Base-by-base conservation (phyloP, 306 rosid species). In the Glycine tomentella region DNA sequence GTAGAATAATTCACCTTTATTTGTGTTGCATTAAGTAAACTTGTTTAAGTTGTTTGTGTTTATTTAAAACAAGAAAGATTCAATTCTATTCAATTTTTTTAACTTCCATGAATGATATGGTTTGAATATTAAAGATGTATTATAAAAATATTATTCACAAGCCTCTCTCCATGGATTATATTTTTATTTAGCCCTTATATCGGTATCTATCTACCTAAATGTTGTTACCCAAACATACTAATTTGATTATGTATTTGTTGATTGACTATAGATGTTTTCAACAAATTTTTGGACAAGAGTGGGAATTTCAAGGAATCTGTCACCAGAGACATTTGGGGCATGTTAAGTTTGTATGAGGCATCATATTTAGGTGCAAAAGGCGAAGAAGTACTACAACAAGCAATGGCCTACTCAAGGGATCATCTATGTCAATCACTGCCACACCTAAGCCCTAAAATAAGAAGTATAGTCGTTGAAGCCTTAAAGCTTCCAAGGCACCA, bases 291-390 rank as follows among this genome's bases (percentile, higher is more conserved):
- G 72, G 88, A 82, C 81, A 79, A 71, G 33, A 66, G 2, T 34
- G 85, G 85, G 3, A 75, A 80, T 59, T 87, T 84, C 69, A 87
- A 87, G 45, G 88, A 82, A 36, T 79, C 83, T 3, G 2, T 65
- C 0, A 58, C 1, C 25, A 51, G n/a, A 11, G 88, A 87, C 42
- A 67, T 79, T 15, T 20, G 78, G 83, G 90, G 86, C 12, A 65
- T 84, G 83, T 52, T 87, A 52, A 82, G 85, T n/a, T 40, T 87
- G 7, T 66, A 79, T 20, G 90, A 87, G 67, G 83, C 90, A 65
- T 87, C 88, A 50, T 65, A 65, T 69, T 52, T 87, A 4, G 85
- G 87, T 12, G 25, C 73, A 57, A 53, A 87, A 63, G 75, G 14
- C 0, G 90, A 87, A 79, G 72, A 75, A 57, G 4, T 82, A 15